Base-by-base conservation (phyloP, 352 stramenopile genomes). In the Pseudoperonospora humuli region DNA sequence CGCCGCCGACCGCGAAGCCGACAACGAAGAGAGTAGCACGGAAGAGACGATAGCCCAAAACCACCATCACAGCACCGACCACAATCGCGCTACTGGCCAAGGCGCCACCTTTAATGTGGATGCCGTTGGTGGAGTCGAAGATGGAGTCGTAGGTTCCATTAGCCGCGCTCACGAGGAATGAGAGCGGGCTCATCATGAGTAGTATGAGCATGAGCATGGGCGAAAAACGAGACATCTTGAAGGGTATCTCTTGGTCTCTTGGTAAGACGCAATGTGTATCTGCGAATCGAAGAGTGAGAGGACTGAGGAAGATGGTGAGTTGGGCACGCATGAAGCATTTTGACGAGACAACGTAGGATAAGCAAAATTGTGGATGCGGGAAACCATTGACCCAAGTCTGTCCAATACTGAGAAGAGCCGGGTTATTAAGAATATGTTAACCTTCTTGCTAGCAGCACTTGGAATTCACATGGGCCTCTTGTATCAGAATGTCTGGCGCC, bases 41-140 rank as follows among this genome's bases (percentile, higher is more conserved):
- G 48, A 88, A 79, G 37, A 85, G 47, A 10, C 70, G 68, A 56
- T 88, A 88, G 38, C 78, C 78, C 24, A 67, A 54, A n/a, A 45
- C 35, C 3, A 64, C 38, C 60, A 66, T 56, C 8, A 63, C 50
- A 14, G 45, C 55, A 3, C 55, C 60, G 11, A 55, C 45, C 11
- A 46, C 61, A 18, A 75, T 75, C 7, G 57, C 58, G 1, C 55
- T 36, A 21, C 72, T 45, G 23, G 67, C 49, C 2, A 73, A 39
- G 34, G 75, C 57, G 26, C 64, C 64, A 18, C 60, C 57, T 1
- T 57, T 56, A 18, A 70, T 17, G 33, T 66, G 55, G 36, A 73
- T 44, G 20, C 65, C 66, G 5, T 61, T 39, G 17, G 61, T 39
- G 6, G 63, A 73, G 50, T 69, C 54, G 46, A 73, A 73, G 28